These are phyloP conservation scores for Annulohypoxylon moriforme DNA, from an alignment of 495 filamentous ascomycete species.

Conservation along the genomic window DNA sequence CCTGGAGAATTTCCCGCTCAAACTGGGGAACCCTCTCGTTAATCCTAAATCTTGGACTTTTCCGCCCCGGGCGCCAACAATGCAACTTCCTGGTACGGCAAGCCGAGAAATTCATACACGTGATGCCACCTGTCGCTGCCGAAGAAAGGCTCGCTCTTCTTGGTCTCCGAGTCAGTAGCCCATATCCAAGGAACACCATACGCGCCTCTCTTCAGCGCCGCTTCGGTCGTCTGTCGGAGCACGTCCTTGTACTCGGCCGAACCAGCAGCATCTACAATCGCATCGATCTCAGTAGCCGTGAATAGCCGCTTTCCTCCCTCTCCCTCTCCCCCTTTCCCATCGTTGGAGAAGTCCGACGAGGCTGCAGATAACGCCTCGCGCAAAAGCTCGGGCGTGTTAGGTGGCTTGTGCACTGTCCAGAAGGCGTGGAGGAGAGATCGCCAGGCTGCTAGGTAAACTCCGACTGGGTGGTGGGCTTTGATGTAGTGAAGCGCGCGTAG, in stretches of 20 bases:
- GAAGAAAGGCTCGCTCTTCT: constrained; percentile 75
- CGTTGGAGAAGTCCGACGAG: constrained; percentile 29
- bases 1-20: too few species aligned
- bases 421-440: constrained; percentile 53
- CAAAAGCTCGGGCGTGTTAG: constrained; percentile 48
- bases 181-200: constrained; percentile 83
- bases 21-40: background rate
- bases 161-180: constrained; percentile 66
- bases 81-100: constrained; percentile 52
- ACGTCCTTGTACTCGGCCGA: constrained; percentile 67
- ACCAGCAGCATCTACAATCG: constrained; percentile 63
- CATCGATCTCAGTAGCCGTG: constrained; percentile 51
- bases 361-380: constrained; percentile 42
- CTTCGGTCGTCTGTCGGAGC: constrained; percentile 67
- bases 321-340: constrained; percentile 26
- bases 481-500: constrained; percentile 74
- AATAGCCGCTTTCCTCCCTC: constrained; percentile 38
- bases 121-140: constrained; percentile 75
- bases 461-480: constrained; percentile 60
- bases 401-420: constrained; percentile 49
- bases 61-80: constrained; percentile 45
- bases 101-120: constrained; percentile 54
- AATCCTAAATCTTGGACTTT: constrained; percentile 20
- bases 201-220: constrained; percentile 70
- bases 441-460: constrained; percentile 44